Conservation (phyloP, 352 stramenopile genomes). For the Pythium grandisporangium region DNA sequence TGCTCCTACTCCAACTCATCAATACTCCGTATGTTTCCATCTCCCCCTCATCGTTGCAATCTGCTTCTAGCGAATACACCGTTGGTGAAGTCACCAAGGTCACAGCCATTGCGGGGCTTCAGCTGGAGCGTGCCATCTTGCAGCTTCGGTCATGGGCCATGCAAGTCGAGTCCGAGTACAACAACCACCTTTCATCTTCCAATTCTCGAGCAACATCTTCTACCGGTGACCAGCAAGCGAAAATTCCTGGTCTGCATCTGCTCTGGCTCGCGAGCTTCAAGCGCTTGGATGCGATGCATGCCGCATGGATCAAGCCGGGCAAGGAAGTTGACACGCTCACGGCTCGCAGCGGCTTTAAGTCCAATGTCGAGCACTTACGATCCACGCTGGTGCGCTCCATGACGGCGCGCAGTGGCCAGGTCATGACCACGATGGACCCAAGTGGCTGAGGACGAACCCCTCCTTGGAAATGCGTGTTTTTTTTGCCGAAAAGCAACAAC, state of each 20-base stretch:
- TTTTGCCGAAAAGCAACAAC: too few relatives aligned
- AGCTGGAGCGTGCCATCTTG: constrained; percentile 39
- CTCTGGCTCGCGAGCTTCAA: constrained; percentile 25
- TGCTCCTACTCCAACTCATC: background rate
- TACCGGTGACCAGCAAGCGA: background rate
- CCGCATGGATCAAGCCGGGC: constrained; percentile 19
- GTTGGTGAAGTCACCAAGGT: constrained; percentile 33
- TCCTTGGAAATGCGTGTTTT: constrained; percentile 3
- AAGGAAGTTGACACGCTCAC: constrained; percentile 10
- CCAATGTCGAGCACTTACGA: constrained; percentile 13
- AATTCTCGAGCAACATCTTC: background rate
- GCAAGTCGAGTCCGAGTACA: constrained; percentile 43
- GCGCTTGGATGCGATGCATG: constrained; percentile 24
- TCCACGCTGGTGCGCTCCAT: constrained; percentile 12
- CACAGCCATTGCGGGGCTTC: constrained; percentile 25
- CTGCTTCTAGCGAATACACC: constrained; percentile 21
- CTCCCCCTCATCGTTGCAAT: background rate
- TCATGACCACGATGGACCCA: background rate
- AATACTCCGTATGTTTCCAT: background rate
- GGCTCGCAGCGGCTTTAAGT: constrained; percentile 6
- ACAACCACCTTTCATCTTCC: constrained; percentile 8
- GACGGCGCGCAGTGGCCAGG: constrained; percentile 5
- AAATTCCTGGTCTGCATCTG: constrained; percentile 8
- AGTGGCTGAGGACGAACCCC: constrained; percentile 1
- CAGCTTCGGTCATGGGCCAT: constrained; percentile 36